Evolutionary conservation across 805 yeast genomes (phyloP).

Genomic region (Wickerhamomyces chaumierensis): DNA sequence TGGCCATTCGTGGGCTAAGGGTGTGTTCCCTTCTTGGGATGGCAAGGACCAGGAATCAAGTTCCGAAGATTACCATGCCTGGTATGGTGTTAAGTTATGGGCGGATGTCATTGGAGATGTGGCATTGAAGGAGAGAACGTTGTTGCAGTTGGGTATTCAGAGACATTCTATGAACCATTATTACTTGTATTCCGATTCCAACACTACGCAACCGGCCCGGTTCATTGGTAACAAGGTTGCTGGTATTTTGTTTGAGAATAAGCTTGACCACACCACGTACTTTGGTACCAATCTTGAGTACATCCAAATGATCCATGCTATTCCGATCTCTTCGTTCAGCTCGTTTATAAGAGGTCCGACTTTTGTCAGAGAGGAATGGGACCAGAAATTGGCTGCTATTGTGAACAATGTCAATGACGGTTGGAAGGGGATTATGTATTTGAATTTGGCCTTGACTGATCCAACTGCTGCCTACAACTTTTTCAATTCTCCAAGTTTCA

Average conservation of each 20-base stretch:
- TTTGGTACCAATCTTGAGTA: constrained; percentile 65
- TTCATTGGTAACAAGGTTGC: constrained; percentile 55
- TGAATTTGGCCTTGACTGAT: constrained; percentile 66
- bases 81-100: constrained; percentile 58
- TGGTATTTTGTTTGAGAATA: constrained; percentile 66
- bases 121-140: constrained; percentile 41
- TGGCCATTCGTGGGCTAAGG: constrained; percentile 77
- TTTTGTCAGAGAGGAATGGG: constrained; percentile 59
- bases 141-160: constrained; percentile 51
- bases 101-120: constrained; percentile 43
- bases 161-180: constrained; percentile 41
- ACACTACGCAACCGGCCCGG: constrained; percentile 42
- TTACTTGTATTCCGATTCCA: constrained; percentile 42
- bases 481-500: constrained; percentile 46
- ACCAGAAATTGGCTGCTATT: constrained; percentile 31
- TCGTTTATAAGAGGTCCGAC: constrained; percentile 42
- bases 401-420: constrained; percentile 46
- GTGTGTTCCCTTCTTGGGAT: constrained; percentile 58
- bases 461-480: constrained; percentile 52
- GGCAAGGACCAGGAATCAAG: constrained; percentile 70
- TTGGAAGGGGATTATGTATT: constrained; percentile 63
- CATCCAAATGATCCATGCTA: constrained; percentile 71
- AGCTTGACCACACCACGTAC: constrained; percentile 62
- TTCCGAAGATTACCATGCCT: constrained; percentile 65
- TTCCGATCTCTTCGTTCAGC: constrained; percentile 62